phyloP scores from a whole-genome alignment of 2,329 filamentous ascomycete genomes.

The Dactylellina drechsleri region DNA sequence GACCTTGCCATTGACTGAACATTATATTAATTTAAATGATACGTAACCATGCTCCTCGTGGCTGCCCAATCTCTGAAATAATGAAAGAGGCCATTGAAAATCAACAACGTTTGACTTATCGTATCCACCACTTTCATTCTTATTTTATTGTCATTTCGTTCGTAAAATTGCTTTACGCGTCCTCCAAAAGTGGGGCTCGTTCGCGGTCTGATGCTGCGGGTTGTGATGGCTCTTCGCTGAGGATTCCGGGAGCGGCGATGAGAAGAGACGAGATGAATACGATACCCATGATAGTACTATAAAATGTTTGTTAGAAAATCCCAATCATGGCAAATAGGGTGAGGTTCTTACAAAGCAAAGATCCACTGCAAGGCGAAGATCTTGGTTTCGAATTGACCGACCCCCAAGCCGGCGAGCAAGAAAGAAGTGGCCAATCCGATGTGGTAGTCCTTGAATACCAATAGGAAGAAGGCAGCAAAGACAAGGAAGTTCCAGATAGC shows the following conservation, averaged over 20 bases:
- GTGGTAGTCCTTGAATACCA: slow-evolving; percentile 75
- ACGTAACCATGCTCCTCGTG: background rate
- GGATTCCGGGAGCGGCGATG: slow-evolving; percentile 72
- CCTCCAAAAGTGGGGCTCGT: slow-evolving; percentile 58
- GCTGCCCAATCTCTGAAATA: background rate
- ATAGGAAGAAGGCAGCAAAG: slow-evolving; percentile 80
- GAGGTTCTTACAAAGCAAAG: slow-evolving; percentile 73
- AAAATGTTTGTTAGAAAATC: slow-evolving; percentile 2
- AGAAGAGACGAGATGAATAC: slow-evolving; percentile 76
- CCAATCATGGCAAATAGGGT: background rate
- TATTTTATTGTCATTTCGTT: background rate
- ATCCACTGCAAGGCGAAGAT: slow-evolving; percentile 85
- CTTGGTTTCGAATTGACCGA: slow-evolving; percentile 68
- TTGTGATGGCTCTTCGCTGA: slow-evolving; percentile 68
- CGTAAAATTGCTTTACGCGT: slow-evolving; percentile 19
- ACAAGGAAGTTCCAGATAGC: slow-evolving; percentile 85
- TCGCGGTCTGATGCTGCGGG: slow-evolving; percentile 57
- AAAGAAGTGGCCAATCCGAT: slow-evolving; percentile 55
- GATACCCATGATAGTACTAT: slow-evolving; percentile 74
- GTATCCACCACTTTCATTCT: background rate
- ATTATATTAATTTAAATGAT: background rate
- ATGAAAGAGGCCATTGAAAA: background rate
- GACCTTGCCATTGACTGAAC: no score
- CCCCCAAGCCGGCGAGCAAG: slow-evolving; percentile 68
- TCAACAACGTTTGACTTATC: background rate